Base-by-base conservation (phyloP, 2,329 filamentous ascomycete genomes). In the Stachybotrys chartarum region DNA sequence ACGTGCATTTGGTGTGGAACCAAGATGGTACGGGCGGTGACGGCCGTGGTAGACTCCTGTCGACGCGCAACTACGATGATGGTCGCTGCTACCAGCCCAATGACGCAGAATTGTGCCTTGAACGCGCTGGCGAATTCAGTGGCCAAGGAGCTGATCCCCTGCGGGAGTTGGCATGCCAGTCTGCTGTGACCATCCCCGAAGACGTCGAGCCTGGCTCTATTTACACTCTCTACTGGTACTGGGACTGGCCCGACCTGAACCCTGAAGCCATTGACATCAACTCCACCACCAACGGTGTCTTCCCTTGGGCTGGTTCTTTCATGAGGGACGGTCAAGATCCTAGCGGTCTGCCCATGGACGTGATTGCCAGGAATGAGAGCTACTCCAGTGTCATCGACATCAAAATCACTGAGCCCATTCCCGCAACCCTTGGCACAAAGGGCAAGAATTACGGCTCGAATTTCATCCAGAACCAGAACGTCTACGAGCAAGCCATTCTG, bases 141-240 rank as follows among this genome's bases (percentile, higher is more conserved):
- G 76, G 79, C 59, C 68, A 76, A 3, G 79, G 83, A 56, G 71
- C 77, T 52, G 68, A 78, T 32, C 78, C 78, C 69, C 82, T 80
- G 30, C 71, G 72, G 50, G 82, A 87, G 63, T 76, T 92, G 52
- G 86, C 80, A 75, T 97, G 94, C 73, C 92, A 97, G 71, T 86
- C 86, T 42, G 86, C 94, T 66, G 75, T 97, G 51, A 78, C 85
- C 65, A 75, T 99, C 14, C 94, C 94, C 0, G 66, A 76, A 6
- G 81, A 88, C 62, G 75, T 84, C 50, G 70, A 79, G n/a, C 70
- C 77, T 10, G 84, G 84, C 49, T 81, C 85, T 32, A 79, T 80
- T 31, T 90, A 92, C 69, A 93, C 91, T 3, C 73, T 96, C 53
- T 96, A 96, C 77, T 97, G 93, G 93, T 87, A 97, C 50, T 97